Evolutionary conservation across 2,329 filamentous ascomycete species (phyloP), one percentile per base, ranked within the genome.

Genomic region (Thelonectria rubi): DNA sequence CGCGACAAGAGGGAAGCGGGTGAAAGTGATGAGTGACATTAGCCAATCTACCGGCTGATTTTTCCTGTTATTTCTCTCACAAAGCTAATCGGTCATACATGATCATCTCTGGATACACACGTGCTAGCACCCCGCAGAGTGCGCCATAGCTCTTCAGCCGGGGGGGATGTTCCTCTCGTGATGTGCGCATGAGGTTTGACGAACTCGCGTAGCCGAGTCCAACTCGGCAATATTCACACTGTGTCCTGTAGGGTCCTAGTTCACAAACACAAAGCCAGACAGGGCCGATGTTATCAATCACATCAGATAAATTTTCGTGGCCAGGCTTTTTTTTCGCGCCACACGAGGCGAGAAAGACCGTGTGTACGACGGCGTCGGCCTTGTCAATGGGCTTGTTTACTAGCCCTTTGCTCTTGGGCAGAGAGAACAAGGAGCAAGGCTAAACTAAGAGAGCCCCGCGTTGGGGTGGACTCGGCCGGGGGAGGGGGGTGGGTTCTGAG

Each of bases 251-350:
- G 4, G 4, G n/a, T n/a, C n/a, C n/a, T n/a, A n/a, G n/a, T n/a
- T n/a, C n/a, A n/a, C n/a, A n/a, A n/a, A n/a, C n/a, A n/a, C n/a
- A n/a, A n/a, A n/a, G n/a, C n/a, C n/a, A n/a, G n/a, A n/a, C n/a
- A n/a, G n/a, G n/a, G n/a, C n/a, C n/a, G n/a, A n/a, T n/a, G 20
- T 48, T 56, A 55, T 49, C 53, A 56, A 56, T 56, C 53, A 18
- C 30, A 56, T 56, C 53, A 48, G 53, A 56, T 56, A 56, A 49
- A 17, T 49, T 49, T 55, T 42, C 4, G 5, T 30, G 26, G 9
- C 10, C 21, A 32, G 20, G 24, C 24, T 7, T 24, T 24, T 26
- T 9, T 20, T 39, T 49, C 11, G 15, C 43, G 43, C 42, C 42
- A 24, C 42, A 45, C 15, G 20, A 45, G 7, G 42, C 42, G 32